Evolutionary conservation across 129 eudicot genomes (phyloP), one percentile per base, ranked within the genome.

Genomic region (Artemisia argyi): DNA sequence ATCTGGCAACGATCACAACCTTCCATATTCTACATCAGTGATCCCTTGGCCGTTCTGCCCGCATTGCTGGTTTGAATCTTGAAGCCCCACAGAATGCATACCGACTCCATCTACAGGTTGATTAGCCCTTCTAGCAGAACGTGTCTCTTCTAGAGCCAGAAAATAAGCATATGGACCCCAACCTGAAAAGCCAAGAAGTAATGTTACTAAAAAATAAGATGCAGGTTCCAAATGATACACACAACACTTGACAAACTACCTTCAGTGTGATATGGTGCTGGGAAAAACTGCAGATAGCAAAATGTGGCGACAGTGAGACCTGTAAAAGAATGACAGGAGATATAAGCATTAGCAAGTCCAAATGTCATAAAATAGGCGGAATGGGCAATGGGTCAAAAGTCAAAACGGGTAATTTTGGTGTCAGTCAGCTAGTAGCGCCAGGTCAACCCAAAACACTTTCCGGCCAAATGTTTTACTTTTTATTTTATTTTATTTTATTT

Each of bases 81-180:
- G 71, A 74, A 56, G 22, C 82, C 53, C 78, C 42, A 46, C n/a
- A 15, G 5, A 56, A 39, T 64, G 56, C 61, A 58, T 8, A 42
- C 67, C 20, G 14, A 62, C 39, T 71, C 76, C 84, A 50, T 66
- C 59, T 15, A 26, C 71, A 7, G 78, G 76, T 15, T 61, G 66
- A 4, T 35, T 39, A 11, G 61, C 58, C 58, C 57, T 71, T 65
- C 85, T 24, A 59, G 49, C 75, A 11, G 85, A 51, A 24, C 84
- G 82, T 1, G 70, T 54, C 78, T 89, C 91, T 64, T 88, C 93
- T 52, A 85, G 24, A 39, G 94, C 96, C 44, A 78, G 88, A 69
- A 86, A 84, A 78, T 88, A 89, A 17, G 97, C 96, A 73, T 92
- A 92, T 7, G 96, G 85, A 53, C 93, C 91, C 93, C 91, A 89